phyloP scores from a whole-genome alignment of 352 stramenopile genomes.

The Vaucheria bursata region DNA sequence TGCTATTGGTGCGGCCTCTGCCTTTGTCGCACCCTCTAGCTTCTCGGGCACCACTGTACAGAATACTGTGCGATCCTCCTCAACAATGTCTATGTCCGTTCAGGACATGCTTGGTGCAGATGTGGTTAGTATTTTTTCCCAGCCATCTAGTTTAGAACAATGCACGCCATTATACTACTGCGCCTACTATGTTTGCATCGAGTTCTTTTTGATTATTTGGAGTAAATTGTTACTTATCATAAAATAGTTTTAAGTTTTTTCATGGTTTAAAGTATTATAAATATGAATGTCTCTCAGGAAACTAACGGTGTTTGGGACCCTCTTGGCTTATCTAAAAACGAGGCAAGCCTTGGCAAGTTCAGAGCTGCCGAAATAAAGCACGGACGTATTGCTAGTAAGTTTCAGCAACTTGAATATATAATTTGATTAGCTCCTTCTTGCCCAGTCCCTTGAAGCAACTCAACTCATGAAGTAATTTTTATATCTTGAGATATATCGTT shows the following conservation, averaged over 20 bases:
- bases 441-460: too few relatives aligned
- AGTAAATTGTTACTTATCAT: neutral
- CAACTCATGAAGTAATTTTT: too few relatives aligned
- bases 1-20: neutral
- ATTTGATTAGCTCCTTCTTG: too few relatives aligned
- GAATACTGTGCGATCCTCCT: neutral
- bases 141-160: neutral
- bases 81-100: slow-evolving; percentile 37
- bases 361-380: slow-evolving; percentile 48
- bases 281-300: too few relatives aligned
- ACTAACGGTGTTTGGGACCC: slow-evolving; percentile 42
- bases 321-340: slow-evolving; percentile 44
- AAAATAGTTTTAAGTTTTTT: neutral
- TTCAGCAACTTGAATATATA: too few relatives aligned
- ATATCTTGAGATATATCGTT: too few relatives aligned
- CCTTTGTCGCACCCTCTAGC: slow-evolving; percentile 35
- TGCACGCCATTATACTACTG: neutral
- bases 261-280: neutral
- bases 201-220: neutral
- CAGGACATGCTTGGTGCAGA: slow-evolving; percentile 48
- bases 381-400: slow-evolving; percentile 40
- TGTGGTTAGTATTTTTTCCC: slow-evolving; percentile 18
- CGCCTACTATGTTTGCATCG: neutral
- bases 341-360: slow-evolving; percentile 40
- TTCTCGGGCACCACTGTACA: slow-evolving; percentile 28